Evolutionary conservation across 139 green algal species (phyloP), one percentile per base, ranked within the genome.

Genomic region (Edaphochlamys debaryana): DNA sequence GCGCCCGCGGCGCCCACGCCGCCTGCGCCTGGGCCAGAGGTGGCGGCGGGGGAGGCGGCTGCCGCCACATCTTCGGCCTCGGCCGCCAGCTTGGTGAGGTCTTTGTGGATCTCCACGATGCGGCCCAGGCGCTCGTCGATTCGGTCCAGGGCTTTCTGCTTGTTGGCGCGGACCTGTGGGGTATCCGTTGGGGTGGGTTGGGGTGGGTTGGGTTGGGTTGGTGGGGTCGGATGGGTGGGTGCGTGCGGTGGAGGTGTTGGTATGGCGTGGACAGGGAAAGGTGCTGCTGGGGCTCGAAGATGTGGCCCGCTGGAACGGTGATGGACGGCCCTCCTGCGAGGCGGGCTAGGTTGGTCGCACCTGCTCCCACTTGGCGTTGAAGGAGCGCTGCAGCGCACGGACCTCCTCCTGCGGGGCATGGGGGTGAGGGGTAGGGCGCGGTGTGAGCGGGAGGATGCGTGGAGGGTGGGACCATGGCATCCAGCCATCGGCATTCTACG

Each of bases 351-450:
- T n/a, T n/a, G n/a, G 45, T 13, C 41, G 50, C 32, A 80, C 40
- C 30, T 66, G 27, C 40, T 63, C 2, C 73, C 87, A 91, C 48
- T 78, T 50, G 25, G 36, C 36, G 72, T 91, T 91, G 78, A 88
- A 91, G 3, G 45, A 32, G 3, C 60, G 38, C 29, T 71, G 41
- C 30, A 87, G 71, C 30, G 19, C 56, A 3, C 78, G 82, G 22
- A 87, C 27, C 79, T 88, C 83, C 72, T 88, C 87, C 67, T 87
- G 70, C 20, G 38, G 25, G n/a, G n/a, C n/a, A n/a, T n/a, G n/a
- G n/a, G n/a, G n/a, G n/a, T n/a, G n/a, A n/a, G n/a, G n/a, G n/a
- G n/a, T n/a, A n/a, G n/a, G n/a, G n/a, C n/a, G n/a, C n/a, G n/a
- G n/a, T n/a, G n/a, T n/a, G n/a, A n/a, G n/a, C 6, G 56, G 68